Evolutionary conservation across 495 filamentous ascomycete species (phyloP).

Genomic region (Amorphotheca resinae): DNA sequence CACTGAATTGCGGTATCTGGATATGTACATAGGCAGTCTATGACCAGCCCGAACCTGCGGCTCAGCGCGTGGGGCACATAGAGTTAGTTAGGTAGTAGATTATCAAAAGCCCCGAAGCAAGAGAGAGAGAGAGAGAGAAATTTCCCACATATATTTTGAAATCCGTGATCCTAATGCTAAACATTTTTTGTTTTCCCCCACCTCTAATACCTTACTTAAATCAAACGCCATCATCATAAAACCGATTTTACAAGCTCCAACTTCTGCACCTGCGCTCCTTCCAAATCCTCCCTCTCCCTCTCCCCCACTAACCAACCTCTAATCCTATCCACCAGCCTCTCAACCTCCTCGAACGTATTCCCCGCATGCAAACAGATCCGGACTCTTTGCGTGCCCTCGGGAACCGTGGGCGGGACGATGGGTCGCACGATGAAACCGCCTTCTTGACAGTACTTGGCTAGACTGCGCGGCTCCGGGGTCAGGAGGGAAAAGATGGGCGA

Average conservation of each 20-base stretch:
- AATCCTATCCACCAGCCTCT: conserved; percentile 10
- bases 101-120: too few species aligned
- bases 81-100: too few species aligned
- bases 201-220: too few species aligned
- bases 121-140: too few species aligned
- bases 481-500: conserved; percentile 32
- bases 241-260: background rate
- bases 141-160: too few species aligned
- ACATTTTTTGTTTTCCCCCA: too few species aligned
- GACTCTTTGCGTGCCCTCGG: conserved; percentile 31
- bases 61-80: too few species aligned
- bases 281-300: conserved; percentile 19
- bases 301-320: background rate
- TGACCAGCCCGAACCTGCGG: too few species aligned
- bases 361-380: conserved; percentile 35
- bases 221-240: background rate
- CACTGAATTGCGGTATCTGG: too few species aligned
- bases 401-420: conserved; percentile 22
- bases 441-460: conserved; percentile 39
- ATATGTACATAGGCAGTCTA: too few species aligned
- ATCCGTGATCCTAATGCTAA: too few species aligned
- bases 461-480: conserved; percentile 30
- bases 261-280: conserved; percentile 6
- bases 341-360: conserved; percentile 33
- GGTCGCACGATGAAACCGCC: conserved; percentile 36